phyloP scores from a whole-genome alignment of 192 early-diverging fungal species.

The Entomortierella chlamydospora region DNA sequence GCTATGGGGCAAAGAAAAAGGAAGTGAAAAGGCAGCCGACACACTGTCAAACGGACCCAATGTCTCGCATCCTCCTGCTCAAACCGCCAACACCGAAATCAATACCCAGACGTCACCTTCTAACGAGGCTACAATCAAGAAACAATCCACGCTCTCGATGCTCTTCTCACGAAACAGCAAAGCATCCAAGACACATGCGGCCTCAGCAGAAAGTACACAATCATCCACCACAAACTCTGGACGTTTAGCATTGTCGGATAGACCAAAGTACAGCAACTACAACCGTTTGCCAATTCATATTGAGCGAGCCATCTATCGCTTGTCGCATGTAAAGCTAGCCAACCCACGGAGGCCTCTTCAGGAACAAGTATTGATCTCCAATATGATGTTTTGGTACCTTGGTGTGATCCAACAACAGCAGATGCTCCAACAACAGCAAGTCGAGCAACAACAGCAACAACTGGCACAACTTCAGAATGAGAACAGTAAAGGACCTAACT shows the following conservation, averaged over 20 bases:
- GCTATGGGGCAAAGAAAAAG: slow-evolving; percentile 57
- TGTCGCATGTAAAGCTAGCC: slow-evolving; percentile 80
- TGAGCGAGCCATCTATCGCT: slow-evolving; percentile 80
- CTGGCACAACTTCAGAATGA: slow-evolving; percentile 22
- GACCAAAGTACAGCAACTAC: slow-evolving; percentile 67
- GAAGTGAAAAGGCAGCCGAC: slow-evolving; percentile 18
- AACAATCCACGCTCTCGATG: slow-evolving; percentile 49
- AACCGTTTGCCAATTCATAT: slow-evolving; percentile 78
- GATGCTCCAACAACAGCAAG: slow-evolving; percentile 43
- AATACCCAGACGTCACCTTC: slow-evolving; percentile 17
- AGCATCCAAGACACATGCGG: slow-evolving; percentile 38
- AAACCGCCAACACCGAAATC: slow-evolving; percentile 7
- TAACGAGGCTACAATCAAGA: slow-evolving; percentile 18
- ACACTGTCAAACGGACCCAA: not conserved
- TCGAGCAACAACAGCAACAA: slow-evolving; percentile 35
- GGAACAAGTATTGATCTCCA: slow-evolving; percentile 81
- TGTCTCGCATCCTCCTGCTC: slow-evolving; percentile 2
- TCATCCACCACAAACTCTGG: slow-evolving; percentile 17
- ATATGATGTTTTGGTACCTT: slow-evolving; percentile 88
- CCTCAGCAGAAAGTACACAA: slow-evolving; percentile 18
- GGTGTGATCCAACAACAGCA: slow-evolving; percentile 73
- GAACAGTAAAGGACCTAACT: slow-evolving; percentile 6
- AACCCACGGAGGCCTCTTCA: slow-evolving; percentile 79
- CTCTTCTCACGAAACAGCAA: slow-evolving; percentile 55
- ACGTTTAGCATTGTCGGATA: slow-evolving; percentile 26